Base-by-base conservation (phyloP, 2,329 filamentous ascomycete species). In the Penicillium sp. region DNA sequence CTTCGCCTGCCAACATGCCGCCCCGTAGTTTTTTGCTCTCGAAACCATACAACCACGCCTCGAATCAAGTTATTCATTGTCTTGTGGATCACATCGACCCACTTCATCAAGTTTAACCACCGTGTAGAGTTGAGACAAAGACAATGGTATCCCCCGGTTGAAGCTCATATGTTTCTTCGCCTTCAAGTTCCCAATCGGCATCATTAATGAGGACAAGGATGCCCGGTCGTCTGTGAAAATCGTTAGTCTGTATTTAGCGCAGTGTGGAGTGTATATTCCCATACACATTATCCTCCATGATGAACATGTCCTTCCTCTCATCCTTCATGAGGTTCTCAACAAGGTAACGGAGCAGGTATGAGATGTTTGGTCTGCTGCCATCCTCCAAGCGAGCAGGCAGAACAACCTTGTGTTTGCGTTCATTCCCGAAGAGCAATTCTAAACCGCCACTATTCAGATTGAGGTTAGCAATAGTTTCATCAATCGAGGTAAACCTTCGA, bases 171-270 rank as follows among this genome's bases (percentile, higher is more conserved):
- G 83, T 80, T 66, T 93, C 90, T 72, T 97, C 92, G 14, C 91
- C 93, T 72, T 97, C 93, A 11, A 99, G 81, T 71, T 97, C 93
- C 93, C 93, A 99, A 70, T 99, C 93, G 22, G 90, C 89, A 62
- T 99, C 93, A 67, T 99, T 99, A 70, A 99, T 95, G 49, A 99
- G 79, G 25, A 96, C 92, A 36, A 99, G 81, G 68, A 99, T 95
- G 2, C 93, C 93, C 4, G 93, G 93, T 45, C 93, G 90, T 53
- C 92, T 97, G 49, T 22, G n/a, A 52, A 60, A 61, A 52, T 58
- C 40, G 56, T 56, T 35, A 40, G 50, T 18, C 44, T 4, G 28
- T 34, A 18, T 16, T 13, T 46, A 29, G 49, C 33, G 13, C 45
- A 11, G n/a, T 28, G n/a, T 27, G 5, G 7, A 35, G 34, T 47